These are phyloP conservation scores for Aspergillus sp. DNA, from an alignment of 2,329 filamentous ascomycete species.

Conservation along the genomic window DNA sequence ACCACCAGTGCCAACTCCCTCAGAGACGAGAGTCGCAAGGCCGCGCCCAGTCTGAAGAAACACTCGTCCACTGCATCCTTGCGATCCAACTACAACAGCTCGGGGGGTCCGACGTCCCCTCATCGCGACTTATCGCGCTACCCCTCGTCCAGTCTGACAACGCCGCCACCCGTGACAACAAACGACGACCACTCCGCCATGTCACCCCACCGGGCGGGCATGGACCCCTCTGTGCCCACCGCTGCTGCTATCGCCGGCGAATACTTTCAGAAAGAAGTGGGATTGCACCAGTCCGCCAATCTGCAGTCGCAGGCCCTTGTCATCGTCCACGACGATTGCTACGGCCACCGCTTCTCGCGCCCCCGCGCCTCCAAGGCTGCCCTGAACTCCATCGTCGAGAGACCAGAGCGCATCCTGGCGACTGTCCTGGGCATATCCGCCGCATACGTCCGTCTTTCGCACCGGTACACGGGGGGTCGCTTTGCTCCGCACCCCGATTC, in stretches of 20 bases:
- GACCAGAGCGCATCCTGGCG: conserved; percentile 86
- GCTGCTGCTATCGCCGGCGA: conserved; percentile 62
- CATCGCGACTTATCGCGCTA: conserved; percentile 33
- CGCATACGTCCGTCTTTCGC: conserved; percentile 88
- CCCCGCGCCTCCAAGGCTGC: conserved; percentile 71
- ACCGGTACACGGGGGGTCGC: conserved; percentile 69
- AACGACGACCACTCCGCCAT: conserved; percentile 21
- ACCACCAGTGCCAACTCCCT: conserved; percentile 36
- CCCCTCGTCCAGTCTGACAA: conserved; percentile 29
- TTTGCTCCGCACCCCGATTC: conserved; percentile 66
- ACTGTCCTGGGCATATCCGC: conserved; percentile 76
- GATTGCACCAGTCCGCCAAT: conserved; percentile 54
- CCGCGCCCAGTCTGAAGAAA: conserved; percentile 37
- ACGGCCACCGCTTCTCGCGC: conserved; percentile 87
- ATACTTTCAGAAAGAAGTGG: conserved; percentile 69
- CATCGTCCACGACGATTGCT: conserved; percentile 88
- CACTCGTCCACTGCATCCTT: conserved; percentile 38
- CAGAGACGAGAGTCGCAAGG: conserved; percentile 37
- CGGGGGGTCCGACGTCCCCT: conserved; percentile 27
- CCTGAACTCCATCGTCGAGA: conserved; percentile 82
- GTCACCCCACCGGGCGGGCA: conserved; percentile 23
- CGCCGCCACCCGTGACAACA: conserved; percentile 22
- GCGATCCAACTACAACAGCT: conserved; percentile 31
- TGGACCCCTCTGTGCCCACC: conserved; percentile 37
- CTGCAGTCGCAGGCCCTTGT: conserved; percentile 66